Conservation (phyloP, 1,284 basidiomycete species). For the Rhodotorula glutinis region DNA sequence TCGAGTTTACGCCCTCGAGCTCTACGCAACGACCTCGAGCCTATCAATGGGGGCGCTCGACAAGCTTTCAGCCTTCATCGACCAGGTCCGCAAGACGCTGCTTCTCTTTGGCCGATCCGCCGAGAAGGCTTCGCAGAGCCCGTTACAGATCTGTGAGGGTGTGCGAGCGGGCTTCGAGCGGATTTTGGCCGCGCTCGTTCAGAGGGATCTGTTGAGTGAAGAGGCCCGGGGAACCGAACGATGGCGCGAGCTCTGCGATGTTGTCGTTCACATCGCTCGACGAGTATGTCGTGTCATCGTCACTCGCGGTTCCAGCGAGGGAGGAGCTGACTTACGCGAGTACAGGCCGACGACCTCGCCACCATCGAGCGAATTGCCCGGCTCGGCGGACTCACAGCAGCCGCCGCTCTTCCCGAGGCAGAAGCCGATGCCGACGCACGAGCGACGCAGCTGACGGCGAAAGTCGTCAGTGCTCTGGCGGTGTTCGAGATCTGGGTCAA, state of each 20-base stretch:
- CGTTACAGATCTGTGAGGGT: background rate
- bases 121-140: conserved; percentile 6
- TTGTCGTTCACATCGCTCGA: conserved; percentile 29
- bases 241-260: conserved; percentile 30
- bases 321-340: background rate
- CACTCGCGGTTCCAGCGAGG: too few relatives aligned
- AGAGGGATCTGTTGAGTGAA: background rate
- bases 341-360: conserved; percentile 23
- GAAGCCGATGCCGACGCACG: background rate
- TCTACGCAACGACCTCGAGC: conserved; percentile 11
- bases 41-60: conserved; percentile 3
- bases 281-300: conserved; percentile 8
- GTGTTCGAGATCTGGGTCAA: conserved; percentile 22
- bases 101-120: conserved; percentile 34
- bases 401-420: too few relatives aligned
- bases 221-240: conserved; percentile 2
- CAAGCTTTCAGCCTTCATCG: conserved; percentile 29
- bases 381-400: background rate
- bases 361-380: conserved; percentile 18
- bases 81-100: conserved; percentile 36
- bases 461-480: conserved; percentile 14
- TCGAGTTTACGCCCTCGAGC: conserved; percentile 17
- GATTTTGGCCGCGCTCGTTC: conserved; percentile 2
- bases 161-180: conserved; percentile 18
- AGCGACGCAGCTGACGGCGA: conserved; percentile 12